phyloP scores from a whole-genome alignment of 1,139 yeast genomes.

The Saccharomyces hybrid region DNA sequence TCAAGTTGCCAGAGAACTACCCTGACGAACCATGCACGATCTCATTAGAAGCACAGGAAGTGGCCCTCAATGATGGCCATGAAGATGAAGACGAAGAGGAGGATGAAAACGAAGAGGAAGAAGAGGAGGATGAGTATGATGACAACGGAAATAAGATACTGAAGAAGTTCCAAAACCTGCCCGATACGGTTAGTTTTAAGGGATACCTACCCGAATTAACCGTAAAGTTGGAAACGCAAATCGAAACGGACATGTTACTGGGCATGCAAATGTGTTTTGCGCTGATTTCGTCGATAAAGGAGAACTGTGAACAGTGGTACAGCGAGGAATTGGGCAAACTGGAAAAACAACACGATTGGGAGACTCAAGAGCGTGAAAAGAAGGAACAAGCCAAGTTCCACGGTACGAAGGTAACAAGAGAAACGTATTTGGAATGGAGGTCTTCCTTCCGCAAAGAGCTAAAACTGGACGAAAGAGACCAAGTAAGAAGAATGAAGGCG shows the following conservation, averaged over 20 bases:
- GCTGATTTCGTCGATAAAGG: conserved; percentile 66
- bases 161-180: conserved; percentile 41
- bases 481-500: conserved; percentile 44
- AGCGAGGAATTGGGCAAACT: conserved; percentile 45
- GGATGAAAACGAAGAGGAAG: conserved; percentile 27
- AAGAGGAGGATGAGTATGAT: conserved; percentile 41
- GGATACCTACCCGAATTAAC: conserved; percentile 41
- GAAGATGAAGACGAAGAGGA: conserved; percentile 12
- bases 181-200: conserved; percentile 49
- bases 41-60: conserved; percentile 15
- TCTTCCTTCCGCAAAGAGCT: conserved; percentile 46
- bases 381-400: conserved; percentile 64
- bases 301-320: conserved; percentile 63
- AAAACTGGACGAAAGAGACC: conserved; percentile 50
- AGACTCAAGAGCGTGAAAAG: conserved; percentile 52
- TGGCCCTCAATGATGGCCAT: conserved; percentile 20
- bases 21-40: conserved; percentile 29
- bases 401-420: conserved; percentile 75
- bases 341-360: conserved; percentile 53
- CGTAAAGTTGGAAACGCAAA: conserved; percentile 46
- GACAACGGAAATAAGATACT: conserved; percentile 36
- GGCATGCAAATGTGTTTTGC: conserved; percentile 90
- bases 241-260: conserved; percentile 52
- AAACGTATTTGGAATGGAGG: conserved; percentile 68
- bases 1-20: conserved; percentile 27